Evolutionary conservation across 306 rosid species (phyloP).

Genomic region (Hippophae tibetana): DNA sequence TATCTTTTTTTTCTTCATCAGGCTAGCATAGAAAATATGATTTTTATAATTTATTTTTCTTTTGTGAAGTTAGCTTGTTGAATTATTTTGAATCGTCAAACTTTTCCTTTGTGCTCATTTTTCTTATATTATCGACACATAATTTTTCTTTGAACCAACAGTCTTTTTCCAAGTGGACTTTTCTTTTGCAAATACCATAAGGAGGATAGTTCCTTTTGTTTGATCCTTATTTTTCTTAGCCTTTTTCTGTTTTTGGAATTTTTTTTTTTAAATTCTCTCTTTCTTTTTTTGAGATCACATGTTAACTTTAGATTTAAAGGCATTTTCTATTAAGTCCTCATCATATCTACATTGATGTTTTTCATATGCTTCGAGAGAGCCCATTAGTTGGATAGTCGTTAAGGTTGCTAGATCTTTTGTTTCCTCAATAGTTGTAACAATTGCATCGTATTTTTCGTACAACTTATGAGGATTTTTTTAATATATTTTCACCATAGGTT

Average conservation of each 20-base stretch:
- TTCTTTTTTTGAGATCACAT: not conserved
- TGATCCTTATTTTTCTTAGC: too few species aligned
- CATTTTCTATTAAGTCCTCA: not conserved
- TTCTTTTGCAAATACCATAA: not conserved
- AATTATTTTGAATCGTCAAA: not conserved
- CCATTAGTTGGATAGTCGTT: not conserved
- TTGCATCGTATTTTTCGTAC: not conserved
- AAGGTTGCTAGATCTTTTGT: not conserved
- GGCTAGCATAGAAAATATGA: not conserved
- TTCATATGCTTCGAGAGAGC: constrained; percentile 1
- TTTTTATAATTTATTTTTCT: not conserved
- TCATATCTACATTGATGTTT: not conserved
- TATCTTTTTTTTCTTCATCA: not conserved
- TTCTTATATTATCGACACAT: not conserved
- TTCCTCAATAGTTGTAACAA: not conserved
- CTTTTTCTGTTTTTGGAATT: not conserved
- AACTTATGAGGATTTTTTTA: not conserved
- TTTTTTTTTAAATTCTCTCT: too few species aligned
- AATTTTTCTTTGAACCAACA: constrained; percentile 1
- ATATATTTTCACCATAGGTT: not conserved
- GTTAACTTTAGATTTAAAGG: not conserved
- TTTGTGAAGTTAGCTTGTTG: not conserved
- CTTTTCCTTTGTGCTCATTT: not conserved
- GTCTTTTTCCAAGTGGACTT: not conserved
- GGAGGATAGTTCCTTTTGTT: too few species aligned